phyloP scores from a whole-genome alignment of 148 eudicot genomes.

The Pouteria glomerata region DNA sequence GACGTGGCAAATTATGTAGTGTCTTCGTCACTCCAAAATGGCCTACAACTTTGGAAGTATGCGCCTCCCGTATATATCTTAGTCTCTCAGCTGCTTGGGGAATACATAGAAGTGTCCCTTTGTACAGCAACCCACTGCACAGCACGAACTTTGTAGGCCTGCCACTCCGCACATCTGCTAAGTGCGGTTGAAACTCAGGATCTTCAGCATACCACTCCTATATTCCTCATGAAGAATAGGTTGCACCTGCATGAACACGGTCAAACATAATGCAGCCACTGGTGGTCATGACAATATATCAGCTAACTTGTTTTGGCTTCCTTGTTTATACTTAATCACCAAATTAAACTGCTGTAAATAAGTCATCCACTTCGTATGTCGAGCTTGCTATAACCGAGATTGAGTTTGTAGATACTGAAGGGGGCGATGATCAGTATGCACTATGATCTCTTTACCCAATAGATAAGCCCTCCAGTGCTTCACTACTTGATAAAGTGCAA shows the following conservation, averaged over 20 bases:
- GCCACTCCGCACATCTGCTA: neutral
- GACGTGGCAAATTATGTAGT: neutral
- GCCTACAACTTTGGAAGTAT: neutral
- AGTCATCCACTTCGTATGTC: constrained; percentile 4
- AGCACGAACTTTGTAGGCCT: neutral
- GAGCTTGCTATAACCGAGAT: neutral
- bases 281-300: neutral
- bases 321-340: neutral
- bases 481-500: neutral
- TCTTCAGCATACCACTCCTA: neutral
- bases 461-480: neutral
- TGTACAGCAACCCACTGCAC: neutral
- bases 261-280: neutral
- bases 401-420: neutral
- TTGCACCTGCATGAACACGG: neutral
- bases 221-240: neutral
- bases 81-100: neutral
- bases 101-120: neutral
- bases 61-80: neutral
- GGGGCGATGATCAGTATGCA: neutral
- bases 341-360: too few relatives aligned
- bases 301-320: neutral
- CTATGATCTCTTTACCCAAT: neutral
- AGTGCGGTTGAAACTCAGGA: neutral
- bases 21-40: neutral